phyloP scores from a whole-genome alignment of 805 yeast species.

The Pichia pseudocactophila region DNA sequence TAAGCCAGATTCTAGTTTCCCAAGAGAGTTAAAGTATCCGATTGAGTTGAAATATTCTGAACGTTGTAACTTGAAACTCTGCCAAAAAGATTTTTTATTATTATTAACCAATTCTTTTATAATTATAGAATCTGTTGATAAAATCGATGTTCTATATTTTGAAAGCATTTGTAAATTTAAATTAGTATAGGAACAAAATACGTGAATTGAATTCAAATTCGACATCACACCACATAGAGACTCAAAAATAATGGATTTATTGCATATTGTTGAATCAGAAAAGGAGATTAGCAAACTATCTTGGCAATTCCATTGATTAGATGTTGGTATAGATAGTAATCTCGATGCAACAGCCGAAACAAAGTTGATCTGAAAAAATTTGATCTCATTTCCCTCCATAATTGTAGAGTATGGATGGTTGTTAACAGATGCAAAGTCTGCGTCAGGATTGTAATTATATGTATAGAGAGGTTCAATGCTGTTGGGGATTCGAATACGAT shows the following conservation, averaged over 20 bases:
- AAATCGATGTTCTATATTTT: constrained; percentile 23
- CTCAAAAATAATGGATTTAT: constrained; percentile 27
- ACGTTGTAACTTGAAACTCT: constrained; percentile 25
- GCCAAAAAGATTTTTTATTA: constrained; percentile 14
- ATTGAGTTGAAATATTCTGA: constrained; percentile 37
- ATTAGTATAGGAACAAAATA: constrained; percentile 11
- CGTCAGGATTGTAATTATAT: constrained; percentile 15
- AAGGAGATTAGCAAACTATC: constrained; percentile 21
- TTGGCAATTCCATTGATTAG: constrained; percentile 19
- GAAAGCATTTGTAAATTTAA: constrained; percentile 10
- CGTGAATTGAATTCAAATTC: constrained; percentile 22
- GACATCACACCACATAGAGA: constrained; percentile 33
- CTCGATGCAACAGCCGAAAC: constrained; percentile 30
- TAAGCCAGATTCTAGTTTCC: constrained; percentile 18
- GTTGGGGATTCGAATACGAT: not conserved
- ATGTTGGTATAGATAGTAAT: constrained; percentile 25
- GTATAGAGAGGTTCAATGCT: constrained; percentile 1
- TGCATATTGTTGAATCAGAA: constrained; percentile 8
- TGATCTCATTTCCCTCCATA: constrained; percentile 15
- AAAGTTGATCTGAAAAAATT: constrained; percentile 27
- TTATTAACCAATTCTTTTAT: constrained; percentile 18
- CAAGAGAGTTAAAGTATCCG: constrained; percentile 38
- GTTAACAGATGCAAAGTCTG: constrained; percentile 19
- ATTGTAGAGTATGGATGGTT: constrained; percentile 23
- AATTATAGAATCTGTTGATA: constrained; percentile 24